Evolutionary conservation across 176 grass and related monocot species (phyloP).

Genomic region (Oryza coarctata): DNA sequence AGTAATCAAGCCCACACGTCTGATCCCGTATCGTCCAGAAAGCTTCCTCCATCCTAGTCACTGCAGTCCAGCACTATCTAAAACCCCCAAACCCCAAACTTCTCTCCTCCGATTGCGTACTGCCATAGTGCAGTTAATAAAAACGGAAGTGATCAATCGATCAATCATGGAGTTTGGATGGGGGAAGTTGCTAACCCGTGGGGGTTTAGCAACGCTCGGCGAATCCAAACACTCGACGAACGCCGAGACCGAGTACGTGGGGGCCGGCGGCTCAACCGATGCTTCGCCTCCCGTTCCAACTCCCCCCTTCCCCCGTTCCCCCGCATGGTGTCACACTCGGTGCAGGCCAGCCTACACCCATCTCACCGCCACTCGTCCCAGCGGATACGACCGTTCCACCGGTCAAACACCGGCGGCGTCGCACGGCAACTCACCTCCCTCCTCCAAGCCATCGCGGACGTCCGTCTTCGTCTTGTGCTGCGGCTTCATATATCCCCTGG

Average conservation of each 20-base stretch:
- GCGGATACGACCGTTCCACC: neutral
- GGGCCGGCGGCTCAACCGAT: neutral
- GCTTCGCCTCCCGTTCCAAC: neutral
- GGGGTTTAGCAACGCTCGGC: too few relatives aligned
- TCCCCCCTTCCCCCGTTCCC: too few relatives aligned
- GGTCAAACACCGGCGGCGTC: constrained; percentile 24
- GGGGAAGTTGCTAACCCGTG: too few relatives aligned
- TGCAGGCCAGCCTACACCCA: neutral
- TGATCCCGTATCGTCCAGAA: neutral
- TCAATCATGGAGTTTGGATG: neutral
- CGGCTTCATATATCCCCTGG: neutral
- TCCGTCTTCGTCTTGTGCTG: neutral
- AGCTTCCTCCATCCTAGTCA: neutral
- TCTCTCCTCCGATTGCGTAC: neutral
- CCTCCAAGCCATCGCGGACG: neutral
- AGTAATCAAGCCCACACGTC: neutral
- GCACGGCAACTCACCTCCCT: neutral
- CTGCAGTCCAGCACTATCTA: neutral
- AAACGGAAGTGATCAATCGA: neutral
- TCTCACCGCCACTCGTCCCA: neutral
- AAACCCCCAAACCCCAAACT: neutral
- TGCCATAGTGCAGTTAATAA: too few relatives aligned
- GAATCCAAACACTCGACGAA: neutral
- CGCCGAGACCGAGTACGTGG: neutral
- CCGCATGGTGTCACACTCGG: neutral